Percentiles rank a stretch among this genome's conserved stretches.
These are phyloP conservation scores for Brassica carinata DNA, from an alignment of 345 rosid species.

Conservation along the genomic window DNA sequence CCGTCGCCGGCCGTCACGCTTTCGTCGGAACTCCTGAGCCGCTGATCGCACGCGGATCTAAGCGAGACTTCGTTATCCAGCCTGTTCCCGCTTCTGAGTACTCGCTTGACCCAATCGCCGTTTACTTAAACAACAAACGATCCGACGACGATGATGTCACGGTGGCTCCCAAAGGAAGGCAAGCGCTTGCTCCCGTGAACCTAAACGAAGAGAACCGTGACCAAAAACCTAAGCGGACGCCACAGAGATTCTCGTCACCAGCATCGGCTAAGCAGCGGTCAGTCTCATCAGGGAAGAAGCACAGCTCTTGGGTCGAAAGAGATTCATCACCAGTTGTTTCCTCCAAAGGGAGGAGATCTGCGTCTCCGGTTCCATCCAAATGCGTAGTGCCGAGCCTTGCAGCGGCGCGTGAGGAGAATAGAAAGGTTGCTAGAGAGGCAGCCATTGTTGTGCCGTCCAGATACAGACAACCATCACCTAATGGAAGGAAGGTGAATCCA, in stretches of 20 bases:
- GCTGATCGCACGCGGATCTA: constrained; percentile 70
- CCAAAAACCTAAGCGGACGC: constrained; percentile 44
- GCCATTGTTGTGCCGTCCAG: constrained; percentile 91
- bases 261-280: constrained; percentile 68
- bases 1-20: constrained; percentile 89
- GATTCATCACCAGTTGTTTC: constrained; percentile 69
- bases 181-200: constrained; percentile 60
- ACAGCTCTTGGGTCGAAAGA: constrained; percentile 46
- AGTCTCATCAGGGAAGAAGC: constrained; percentile 52
- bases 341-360: constrained; percentile 76
- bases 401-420: constrained; percentile 75
- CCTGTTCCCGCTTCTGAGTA: constrained; percentile 80
- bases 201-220: constrained; percentile 24
- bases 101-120: constrained; percentile 73
- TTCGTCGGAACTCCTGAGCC: constrained; percentile 87
- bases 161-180: constrained; percentile 37
- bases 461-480: constrained; percentile 91
- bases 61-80: constrained; percentile 78
- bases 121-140: constrained; percentile 58
- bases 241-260: constrained; percentile 82
- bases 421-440: constrained; percentile 69
- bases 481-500: constrained; percentile 65
- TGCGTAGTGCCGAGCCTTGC: constrained; percentile 85
- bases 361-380: constrained; percentile 89
- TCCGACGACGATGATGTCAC: constrained; percentile 2